Conservation (phyloP, 768 basidiomycete genomes). For the Rhodotorula toruloides region DNA sequence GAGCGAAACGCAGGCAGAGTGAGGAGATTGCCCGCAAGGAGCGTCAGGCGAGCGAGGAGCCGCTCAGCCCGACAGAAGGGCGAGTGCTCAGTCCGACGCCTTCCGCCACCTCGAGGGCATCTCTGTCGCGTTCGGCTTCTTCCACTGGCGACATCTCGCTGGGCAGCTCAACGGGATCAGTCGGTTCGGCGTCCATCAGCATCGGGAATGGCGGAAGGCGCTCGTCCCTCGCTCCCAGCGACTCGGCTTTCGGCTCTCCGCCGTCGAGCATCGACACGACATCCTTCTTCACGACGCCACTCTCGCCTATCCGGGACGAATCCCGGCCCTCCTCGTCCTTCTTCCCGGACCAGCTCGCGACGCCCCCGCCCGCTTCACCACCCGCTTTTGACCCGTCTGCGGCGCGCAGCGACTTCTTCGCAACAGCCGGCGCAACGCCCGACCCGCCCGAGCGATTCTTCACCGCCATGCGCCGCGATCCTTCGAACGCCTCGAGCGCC, state of each 20-base stretch:
- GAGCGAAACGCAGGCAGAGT: slow-evolving; percentile 24
- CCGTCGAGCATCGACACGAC: slow-evolving; percentile 26
- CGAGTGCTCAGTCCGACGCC: slow-evolving; percentile 15
- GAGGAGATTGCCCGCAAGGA: slow-evolving; percentile 11
- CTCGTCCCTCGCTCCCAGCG: background rate
- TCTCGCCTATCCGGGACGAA: slow-evolving; percentile 18
- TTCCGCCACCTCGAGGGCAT: background rate
- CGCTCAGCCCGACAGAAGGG: slow-evolving; percentile 12
- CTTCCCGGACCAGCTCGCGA: slow-evolving; percentile 4
- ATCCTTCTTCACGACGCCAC: slow-evolving; percentile 23
- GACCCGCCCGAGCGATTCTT: slow-evolving; percentile 17
- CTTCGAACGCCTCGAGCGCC: slow-evolving; percentile 6
- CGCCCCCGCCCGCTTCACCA: background rate
- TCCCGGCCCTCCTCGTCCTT: slow-evolving; percentile 20
- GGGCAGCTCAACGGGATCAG: slow-evolving; percentile 2
- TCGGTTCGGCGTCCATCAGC: background rate
- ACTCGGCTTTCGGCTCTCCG: slow-evolving; percentile 2
- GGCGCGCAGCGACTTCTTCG: slow-evolving; percentile 1
- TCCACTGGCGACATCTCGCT: slow-evolving; percentile 3
- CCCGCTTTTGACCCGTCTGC: slow-evolving; percentile 7
- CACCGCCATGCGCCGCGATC: slow-evolving; percentile 5
- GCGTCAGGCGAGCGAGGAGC: slow-evolving; percentile 19
- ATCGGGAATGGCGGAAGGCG: background rate
- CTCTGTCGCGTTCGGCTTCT: slow-evolving; percentile 14
- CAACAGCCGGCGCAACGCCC: background rate